phyloP scores from a whole-genome alignment of 75 land plant species.

The Pinus tabuliformis region DNA sequence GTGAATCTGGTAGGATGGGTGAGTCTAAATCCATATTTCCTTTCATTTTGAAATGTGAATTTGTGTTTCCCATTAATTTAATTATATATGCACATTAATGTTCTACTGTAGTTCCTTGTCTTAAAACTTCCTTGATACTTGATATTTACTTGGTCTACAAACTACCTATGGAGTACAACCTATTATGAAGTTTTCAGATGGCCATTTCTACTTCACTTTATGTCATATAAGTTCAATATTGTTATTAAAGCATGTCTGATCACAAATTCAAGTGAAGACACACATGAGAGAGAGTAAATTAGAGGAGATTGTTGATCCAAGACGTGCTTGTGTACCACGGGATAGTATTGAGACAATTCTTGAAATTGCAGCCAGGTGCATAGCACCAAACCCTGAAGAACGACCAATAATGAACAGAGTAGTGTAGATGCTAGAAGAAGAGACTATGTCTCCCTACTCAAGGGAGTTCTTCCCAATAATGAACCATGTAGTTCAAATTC shows the following conservation, averaged over 20 bases:
- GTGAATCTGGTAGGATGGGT: constrained; percentile 95
- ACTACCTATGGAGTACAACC: not conserved
- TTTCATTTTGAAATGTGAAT: not conserved
- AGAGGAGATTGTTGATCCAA: constrained; percentile 68
- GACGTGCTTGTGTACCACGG: constrained; percentile 38
- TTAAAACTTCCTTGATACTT: not conserved
- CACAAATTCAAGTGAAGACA: constrained; percentile 52
- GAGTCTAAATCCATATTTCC: constrained; percentile 6
- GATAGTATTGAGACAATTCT: constrained; percentile 79
- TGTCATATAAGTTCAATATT: not conserved
- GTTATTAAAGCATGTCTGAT: not conserved
- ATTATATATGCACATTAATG: not conserved
- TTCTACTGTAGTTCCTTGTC: not conserved
- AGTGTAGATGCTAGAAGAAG: constrained; percentile 81
- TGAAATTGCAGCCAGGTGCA: constrained; percentile 71
- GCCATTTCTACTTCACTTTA: not conserved
- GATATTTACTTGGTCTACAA: not conserved
- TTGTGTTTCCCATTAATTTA: not conserved
- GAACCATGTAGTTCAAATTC: constrained; percentile 69
- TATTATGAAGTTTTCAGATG: not conserved
- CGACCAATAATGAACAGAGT: constrained; percentile 83
- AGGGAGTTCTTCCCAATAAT: constrained; percentile 83
- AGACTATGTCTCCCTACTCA: constrained; percentile 70
- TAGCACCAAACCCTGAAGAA: constrained; percentile 64
- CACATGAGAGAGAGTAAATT: constrained; percentile 47